Evolutionary conservation across 2,329 filamentous ascomycete species (phyloP).

Genomic region (Aspergillus niger): DNA sequence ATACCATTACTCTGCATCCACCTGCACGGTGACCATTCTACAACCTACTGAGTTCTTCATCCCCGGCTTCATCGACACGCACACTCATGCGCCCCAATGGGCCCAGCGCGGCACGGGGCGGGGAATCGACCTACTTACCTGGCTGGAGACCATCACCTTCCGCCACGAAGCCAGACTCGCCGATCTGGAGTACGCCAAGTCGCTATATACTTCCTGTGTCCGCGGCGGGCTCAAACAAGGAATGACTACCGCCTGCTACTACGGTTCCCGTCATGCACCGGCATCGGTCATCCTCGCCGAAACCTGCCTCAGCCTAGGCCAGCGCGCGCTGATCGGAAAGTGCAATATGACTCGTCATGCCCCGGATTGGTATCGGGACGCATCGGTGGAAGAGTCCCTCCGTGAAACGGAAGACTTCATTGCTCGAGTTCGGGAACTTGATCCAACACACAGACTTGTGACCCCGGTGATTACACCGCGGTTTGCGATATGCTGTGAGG

Average conservation of each 20-base stretch:
- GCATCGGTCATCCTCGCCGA: constrained; percentile 37
- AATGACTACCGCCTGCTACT: constrained; percentile 41
- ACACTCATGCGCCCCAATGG: constrained; percentile 67
- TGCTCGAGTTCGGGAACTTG: constrained; percentile 49
- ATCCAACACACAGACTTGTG: constrained; percentile 48
- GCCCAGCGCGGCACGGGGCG: constrained; percentile 49
- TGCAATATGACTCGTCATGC: constrained; percentile 43
- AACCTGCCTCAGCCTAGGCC: constrained; percentile 34
- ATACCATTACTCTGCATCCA: constrained; percentile 28
- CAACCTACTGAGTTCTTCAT: constrained; percentile 33
- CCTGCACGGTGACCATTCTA: constrained; percentile 32
- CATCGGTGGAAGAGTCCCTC: constrained; percentile 50
- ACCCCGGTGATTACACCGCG: constrained; percentile 59
- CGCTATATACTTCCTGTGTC: constrained; percentile 57
- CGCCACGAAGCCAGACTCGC: constrained; percentile 63
- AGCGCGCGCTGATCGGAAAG: constrained; percentile 40
- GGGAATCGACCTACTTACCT: constrained; percentile 54
- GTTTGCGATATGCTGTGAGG: constrained; percentile 63
- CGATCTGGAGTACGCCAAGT: constrained; percentile 55
- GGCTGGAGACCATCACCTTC: constrained; percentile 66
- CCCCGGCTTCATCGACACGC: constrained; percentile 59
- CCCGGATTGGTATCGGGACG: constrained; percentile 58
- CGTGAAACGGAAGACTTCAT: constrained; percentile 55
- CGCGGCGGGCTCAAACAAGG: constrained; percentile 60
- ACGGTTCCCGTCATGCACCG: constrained; percentile 34